A percentile compares a stretch with the other conserved stretches of the same genome.
Evolutionary conservation across 495 filamentous ascomycete genomes (phyloP).

Genomic region (Aspergillus kassunensis): DNA sequence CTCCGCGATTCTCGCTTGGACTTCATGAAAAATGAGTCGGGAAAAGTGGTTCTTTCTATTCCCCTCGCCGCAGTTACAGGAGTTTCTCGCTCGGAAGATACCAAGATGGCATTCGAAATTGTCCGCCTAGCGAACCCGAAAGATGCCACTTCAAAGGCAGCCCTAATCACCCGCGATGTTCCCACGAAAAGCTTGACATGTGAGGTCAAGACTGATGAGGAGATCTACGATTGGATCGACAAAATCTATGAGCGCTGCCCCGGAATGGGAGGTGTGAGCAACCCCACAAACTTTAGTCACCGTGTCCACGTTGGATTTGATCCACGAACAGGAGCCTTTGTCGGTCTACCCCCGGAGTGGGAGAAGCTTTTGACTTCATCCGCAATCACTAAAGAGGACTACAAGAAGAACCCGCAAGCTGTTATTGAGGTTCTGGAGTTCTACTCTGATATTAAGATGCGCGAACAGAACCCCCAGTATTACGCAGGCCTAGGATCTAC

Average conservation of each 20-base stretch:
- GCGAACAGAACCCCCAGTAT: conserved; percentile 72
- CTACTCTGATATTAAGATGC: conserved; percentile 91
- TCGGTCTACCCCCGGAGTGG: conserved; percentile 92
- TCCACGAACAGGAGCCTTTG: conserved; percentile 85
- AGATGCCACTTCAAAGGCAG: conserved; percentile 56
- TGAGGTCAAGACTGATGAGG: conserved; percentile 88
- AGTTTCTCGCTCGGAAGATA: conserved; percentile 80
- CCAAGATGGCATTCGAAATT: conserved; percentile 88
- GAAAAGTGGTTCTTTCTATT: conserved; percentile 77
- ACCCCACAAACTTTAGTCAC: conserved; percentile 95
- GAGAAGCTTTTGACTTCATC: conserved; percentile 91
- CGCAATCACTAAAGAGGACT: conserved; percentile 96
- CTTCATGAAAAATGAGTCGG: conserved; percentile 83
- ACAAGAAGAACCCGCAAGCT: conserved; percentile 95
- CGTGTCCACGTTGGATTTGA: conserved; percentile 97
- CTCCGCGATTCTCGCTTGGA: conserved; percentile 84
- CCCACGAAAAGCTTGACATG: conserved; percentile 77
- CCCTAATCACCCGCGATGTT: conserved; percentile 64
- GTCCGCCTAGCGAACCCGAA: conserved; percentile 63
- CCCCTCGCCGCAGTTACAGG: conserved; percentile 78
- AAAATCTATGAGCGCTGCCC: conserved; percentile 94
- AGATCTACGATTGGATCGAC: conserved; percentile 98
- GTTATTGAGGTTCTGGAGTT: conserved; percentile 97
- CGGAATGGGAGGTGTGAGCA: conserved; percentile 96
- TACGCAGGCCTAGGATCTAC: conserved; percentile 67